These are phyloP conservation scores for Aspergillus sp. DNA, from an alignment of 2,329 filamentous ascomycete species.

Conservation along the genomic window DNA sequence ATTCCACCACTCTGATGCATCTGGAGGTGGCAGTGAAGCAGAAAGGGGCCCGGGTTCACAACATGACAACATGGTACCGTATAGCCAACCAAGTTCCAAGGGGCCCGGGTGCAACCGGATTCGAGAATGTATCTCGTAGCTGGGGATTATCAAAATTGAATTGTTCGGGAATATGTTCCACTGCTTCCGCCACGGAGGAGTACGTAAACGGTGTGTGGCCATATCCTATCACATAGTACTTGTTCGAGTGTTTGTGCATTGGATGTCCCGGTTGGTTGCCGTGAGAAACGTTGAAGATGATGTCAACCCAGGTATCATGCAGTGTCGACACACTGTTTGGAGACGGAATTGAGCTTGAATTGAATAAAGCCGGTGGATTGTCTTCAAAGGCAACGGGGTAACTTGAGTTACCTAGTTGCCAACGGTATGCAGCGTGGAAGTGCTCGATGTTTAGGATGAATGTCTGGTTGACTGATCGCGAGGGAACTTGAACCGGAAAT, in stretches of 20 bases:
- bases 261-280: conserved; percentile 57
- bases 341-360: conserved; percentile 26
- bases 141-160: conserved; percentile 62
- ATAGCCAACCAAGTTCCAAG: conserved; percentile 44
- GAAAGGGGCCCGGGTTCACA: conserved; percentile 49
- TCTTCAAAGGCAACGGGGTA: conserved; percentile 25
- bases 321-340: conserved; percentile 32
- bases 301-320: conserved; percentile 56
- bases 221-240: conserved; percentile 58
- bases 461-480: conserved; percentile 45
- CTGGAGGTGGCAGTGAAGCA: conserved; percentile 56
- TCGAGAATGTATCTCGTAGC: conserved; percentile 52
- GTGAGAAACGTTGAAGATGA: conserved; percentile 34
- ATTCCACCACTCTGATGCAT: conserved; percentile 52
- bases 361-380: conserved; percentile 26
- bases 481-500: conserved; percentile 49
- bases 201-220: conserved; percentile 55
- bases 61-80: conserved; percentile 51
- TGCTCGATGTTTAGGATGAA: conserved; percentile 25
- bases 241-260: conserved; percentile 66
- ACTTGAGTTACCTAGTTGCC: conserved; percentile 27
- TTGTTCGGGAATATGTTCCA: conserved; percentile 44
- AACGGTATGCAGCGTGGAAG: conserved; percentile 24
- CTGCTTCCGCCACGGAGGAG: conserved; percentile 55
- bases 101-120: conserved; percentile 30